A percentile compares a stretch with the other conserved stretches of the same genome.
phyloP scores from a whole-genome alignment of 2,329 filamentous ascomycete genomes.

The Hymenoscyphus occultus region DNA sequence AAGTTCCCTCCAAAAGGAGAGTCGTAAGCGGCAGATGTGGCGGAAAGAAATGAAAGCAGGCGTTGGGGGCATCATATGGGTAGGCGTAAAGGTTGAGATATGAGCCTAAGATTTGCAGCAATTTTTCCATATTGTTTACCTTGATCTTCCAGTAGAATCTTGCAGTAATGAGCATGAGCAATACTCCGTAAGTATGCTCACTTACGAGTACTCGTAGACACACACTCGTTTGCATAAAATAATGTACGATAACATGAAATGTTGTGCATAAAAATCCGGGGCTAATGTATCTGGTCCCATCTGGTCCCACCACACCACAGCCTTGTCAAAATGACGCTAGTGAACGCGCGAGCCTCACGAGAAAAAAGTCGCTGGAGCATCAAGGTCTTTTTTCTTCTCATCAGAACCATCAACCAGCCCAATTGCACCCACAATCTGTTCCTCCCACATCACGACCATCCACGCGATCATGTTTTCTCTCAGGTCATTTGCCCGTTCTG shows the following conservation, averaged over 20 bases:
- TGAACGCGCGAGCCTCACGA: slow-evolving; percentile 16
- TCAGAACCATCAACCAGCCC: slow-evolving; percentile 16
- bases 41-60: slow-evolving; percentile 10
- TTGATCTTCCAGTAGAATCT: neutral
- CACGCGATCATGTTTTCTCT: slow-evolving; percentile 62
- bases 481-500: slow-evolving; percentile 61
- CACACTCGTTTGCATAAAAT: no score
- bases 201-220: no score
- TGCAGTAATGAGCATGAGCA: neutral
- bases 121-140: neutral
- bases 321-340: slow-evolving; percentile 15
- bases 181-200: no score
- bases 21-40: slow-evolving; percentile 23
- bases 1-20: slow-evolving; percentile 71
- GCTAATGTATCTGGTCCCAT: neutral
- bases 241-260: neutral
- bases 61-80: slow-evolving; percentile 14
- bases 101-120: neutral
- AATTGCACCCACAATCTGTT: slow-evolving; percentile 14
- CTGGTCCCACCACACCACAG: neutral
- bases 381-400: slow-evolving; percentile 8
- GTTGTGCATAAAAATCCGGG: neutral
- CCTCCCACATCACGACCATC: slow-evolving; percentile 13
- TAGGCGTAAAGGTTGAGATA: slow-evolving; percentile 19
- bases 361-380: slow-evolving; percentile 17